phyloP scores from a whole-genome alignment of 1,284 basidiomycete genomes.

The Singerocomus inundabilis region DNA sequence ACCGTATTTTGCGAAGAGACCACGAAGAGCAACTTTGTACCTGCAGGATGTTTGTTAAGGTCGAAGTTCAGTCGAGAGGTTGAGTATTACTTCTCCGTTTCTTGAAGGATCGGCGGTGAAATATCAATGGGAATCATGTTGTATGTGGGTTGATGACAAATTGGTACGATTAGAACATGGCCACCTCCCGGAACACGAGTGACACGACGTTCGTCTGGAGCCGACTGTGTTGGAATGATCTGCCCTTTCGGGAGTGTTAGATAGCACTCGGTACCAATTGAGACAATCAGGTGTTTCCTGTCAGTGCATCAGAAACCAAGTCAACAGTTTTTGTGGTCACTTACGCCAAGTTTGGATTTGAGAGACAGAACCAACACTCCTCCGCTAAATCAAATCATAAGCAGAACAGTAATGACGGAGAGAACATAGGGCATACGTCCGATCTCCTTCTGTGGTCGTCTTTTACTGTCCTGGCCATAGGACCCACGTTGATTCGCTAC shows the following conservation, averaged over 20 bases:
- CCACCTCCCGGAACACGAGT: slow-evolving; percentile 84
- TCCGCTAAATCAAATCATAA: slow-evolving; percentile 51
- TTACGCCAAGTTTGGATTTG: slow-evolving; percentile 85
- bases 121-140: slow-evolving; percentile 74
- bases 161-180: slow-evolving; percentile 88
- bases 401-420: not conserved
- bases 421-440: slow-evolving; percentile 51
- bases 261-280: slow-evolving; percentile 91
- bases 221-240: slow-evolving; percentile 75
- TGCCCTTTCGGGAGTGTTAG: slow-evolving; percentile 92
- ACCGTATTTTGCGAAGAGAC: slow-evolving; percentile 70
- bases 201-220: slow-evolving; percentile 39
- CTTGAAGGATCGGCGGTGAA: slow-evolving; percentile 70
- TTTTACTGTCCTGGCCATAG: slow-evolving; percentile 43
- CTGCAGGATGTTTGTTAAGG: slow-evolving; percentile 37
- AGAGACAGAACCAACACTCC: slow-evolving; percentile 96
- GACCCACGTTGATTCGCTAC: slow-evolving; percentile 48
- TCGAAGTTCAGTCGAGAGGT: not conserved
- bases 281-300: slow-evolving; percentile 92
- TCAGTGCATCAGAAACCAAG: slow-evolving; percentile 8
- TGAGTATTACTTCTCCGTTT: slow-evolving; percentile 62
- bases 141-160: slow-evolving; percentile 64
- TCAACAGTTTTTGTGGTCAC: slow-evolving; percentile 28
- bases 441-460: slow-evolving; percentile 75
- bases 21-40: slow-evolving; percentile 75